A percentile compares a stretch with the other conserved stretches of the same genome.
These are phyloP conservation scores for Bisporella sp. DNA, from an alignment of 2,329 filamentous ascomycete genomes.

Conservation along the genomic window DNA sequence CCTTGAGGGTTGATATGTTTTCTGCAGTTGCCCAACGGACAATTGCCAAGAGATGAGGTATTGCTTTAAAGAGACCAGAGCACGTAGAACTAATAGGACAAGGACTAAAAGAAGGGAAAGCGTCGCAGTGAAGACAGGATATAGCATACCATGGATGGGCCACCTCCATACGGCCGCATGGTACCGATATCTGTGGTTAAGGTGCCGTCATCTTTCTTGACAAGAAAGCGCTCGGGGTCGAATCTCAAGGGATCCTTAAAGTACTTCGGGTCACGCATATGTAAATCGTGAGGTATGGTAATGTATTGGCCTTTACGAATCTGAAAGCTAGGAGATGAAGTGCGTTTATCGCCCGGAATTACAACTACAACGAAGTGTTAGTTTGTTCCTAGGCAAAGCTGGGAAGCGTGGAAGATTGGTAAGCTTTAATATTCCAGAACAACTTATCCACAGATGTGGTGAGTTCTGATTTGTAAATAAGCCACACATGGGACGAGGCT, in stretches of 20 bases:
- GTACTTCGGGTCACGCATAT: constrained; percentile 34
- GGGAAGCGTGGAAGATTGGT: no score
- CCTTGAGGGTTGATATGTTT: no score
- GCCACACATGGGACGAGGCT: background rate
- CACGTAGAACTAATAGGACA: no score
- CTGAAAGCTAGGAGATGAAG: constrained; percentile 30
- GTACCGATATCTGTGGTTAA: constrained; percentile 32
- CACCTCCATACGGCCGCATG: constrained; percentile 42
- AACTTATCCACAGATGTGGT: no score
- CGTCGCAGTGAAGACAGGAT: no score
- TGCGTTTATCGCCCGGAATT: constrained; percentile 16
- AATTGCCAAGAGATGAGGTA: no score
- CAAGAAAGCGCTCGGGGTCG: constrained; percentile 39
- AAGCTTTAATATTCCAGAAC: no score
- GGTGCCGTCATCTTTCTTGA: constrained; percentile 26
- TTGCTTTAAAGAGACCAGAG: no score
- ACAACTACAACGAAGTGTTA: constrained; percentile 12
- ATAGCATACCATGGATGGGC: constrained; percentile 28
- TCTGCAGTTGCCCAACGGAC: no score
- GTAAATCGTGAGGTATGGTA: constrained; percentile 35
- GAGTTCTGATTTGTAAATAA: no score
- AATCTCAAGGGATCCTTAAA: constrained; percentile 34
- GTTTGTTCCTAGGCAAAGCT: no score
- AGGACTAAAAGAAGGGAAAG: no score
- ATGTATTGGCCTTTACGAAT: constrained; percentile 36